Percentiles rank a stretch among this genome's conserved stretches.
Conservation (phyloP, 2,329 filamentous ascomycete genomes). For the Penicillium sp. region DNA sequence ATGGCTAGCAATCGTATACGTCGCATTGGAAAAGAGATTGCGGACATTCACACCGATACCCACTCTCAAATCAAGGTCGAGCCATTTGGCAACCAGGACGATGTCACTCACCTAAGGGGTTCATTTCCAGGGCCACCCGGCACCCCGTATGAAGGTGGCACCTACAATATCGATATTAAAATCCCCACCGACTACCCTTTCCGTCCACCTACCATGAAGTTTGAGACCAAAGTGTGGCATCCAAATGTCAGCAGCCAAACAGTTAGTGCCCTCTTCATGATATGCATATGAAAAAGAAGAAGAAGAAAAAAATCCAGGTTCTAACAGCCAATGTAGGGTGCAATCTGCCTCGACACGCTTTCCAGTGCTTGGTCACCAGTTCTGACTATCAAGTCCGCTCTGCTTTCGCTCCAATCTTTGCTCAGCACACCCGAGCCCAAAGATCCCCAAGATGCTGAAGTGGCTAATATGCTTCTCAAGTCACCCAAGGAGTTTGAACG, state of each 20-base stretch:
- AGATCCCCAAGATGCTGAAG: constrained; percentile 94
- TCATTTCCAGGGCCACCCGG: constrained; percentile 84
- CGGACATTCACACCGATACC: constrained; percentile 60
- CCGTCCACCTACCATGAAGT: constrained; percentile 85
- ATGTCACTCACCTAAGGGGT: constrained; percentile 79
- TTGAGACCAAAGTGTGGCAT: constrained; percentile 93
- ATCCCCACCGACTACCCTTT: constrained; percentile 92
- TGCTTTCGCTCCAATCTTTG: constrained; percentile 89
- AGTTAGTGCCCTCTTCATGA: constrained; percentile 53
- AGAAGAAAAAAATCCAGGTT: not conserved
- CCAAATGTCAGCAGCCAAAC: constrained; percentile 95
- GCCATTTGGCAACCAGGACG: constrained; percentile 61
- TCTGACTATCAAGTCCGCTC: constrained; percentile 90
- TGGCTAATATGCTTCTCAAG: constrained; percentile 83
- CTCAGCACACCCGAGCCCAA: constrained; percentile 92
- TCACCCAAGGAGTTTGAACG: constrained; percentile 76
- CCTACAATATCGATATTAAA: constrained; percentile 77
- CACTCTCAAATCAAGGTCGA: constrained; percentile 74
- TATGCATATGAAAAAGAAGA: not conserved
- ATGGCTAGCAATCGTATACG: constrained; percentile 60
- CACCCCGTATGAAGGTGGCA: constrained; percentile 88
- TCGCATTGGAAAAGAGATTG: constrained; percentile 53
- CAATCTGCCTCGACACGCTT: constrained; percentile 94
- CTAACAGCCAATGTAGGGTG: constrained; percentile 64
- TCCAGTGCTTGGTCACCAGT: constrained; percentile 91